Evolutionary conservation across 352 stramenopile genomes (phyloP).

Genomic region (Phytophthora ramorum): DNA sequence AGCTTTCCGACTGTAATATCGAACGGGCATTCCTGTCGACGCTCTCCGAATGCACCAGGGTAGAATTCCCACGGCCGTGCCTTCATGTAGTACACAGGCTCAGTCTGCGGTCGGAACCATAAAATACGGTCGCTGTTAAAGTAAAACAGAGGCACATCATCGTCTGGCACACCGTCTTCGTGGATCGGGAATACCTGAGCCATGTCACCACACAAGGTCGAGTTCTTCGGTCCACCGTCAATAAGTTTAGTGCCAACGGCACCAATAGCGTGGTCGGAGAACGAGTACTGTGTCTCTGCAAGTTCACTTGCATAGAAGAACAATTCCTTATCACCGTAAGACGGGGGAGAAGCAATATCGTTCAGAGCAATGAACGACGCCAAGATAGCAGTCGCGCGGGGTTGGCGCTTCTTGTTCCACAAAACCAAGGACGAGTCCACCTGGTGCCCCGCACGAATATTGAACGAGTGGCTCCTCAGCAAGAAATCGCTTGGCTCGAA

Average conservation of each 20-base stretch:
- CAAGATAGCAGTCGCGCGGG: constrained; percentile 47
- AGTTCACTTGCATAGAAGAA: constrained; percentile 56
- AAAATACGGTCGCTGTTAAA: constrained; percentile 58
- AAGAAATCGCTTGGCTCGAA: constrained; percentile 40
- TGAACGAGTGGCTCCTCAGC: constrained; percentile 40
- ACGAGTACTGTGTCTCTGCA: constrained; percentile 46
- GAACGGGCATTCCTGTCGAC: constrained; percentile 44
- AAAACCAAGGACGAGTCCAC: constrained; percentile 56
- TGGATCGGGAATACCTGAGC: constrained; percentile 48
- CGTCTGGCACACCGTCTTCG: constrained; percentile 12
- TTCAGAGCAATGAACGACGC: constrained; percentile 41
- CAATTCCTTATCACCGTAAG: constrained; percentile 59
- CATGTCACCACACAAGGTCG: constrained; percentile 47
- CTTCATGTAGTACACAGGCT: constrained; percentile 39
- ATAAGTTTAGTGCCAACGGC: constrained; percentile 37
- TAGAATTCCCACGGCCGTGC: constrained; percentile 39
- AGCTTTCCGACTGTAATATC: constrained; percentile 41
- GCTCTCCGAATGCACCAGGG: constrained; percentile 42
- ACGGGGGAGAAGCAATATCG: constrained; percentile 31
- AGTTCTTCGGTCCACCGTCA: constrained; percentile 22
- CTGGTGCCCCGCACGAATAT: constrained; percentile 45
- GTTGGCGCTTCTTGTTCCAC: constrained; percentile 49
- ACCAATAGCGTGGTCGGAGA: constrained; percentile 44
- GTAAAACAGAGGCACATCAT: constrained; percentile 41
- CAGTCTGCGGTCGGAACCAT: constrained; percentile 28